Evolutionary conservation across 192 early-diverging fungal genomes (phyloP).

Genomic region (Coemansia sp.): DNA sequence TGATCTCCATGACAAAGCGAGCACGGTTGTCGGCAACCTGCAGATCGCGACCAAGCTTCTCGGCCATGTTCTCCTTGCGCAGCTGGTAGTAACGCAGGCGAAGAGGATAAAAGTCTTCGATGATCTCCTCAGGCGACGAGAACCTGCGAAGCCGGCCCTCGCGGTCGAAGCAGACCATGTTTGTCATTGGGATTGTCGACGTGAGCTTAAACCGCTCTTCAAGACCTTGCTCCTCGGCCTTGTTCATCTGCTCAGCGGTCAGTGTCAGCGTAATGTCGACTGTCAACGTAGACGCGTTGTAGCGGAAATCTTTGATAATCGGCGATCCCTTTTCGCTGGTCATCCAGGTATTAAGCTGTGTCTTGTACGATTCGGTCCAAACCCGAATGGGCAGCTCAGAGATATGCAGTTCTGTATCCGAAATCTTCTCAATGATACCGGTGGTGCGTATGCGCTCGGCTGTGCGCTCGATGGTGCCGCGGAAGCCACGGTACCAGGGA

Average conservation of each 20-base stretch:
- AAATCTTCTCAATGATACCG: constrained; percentile 69
- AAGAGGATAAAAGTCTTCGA: constrained; percentile 86
- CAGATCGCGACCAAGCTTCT: constrained; percentile 65
- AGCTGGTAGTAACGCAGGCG: constrained; percentile 82
- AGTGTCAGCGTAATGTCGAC: constrained; percentile 50
- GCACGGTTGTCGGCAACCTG: constrained; percentile 78
- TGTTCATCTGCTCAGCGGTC: constrained; percentile 65
- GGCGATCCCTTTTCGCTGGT: constrained; percentile 67
- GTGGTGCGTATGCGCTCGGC: constrained; percentile 64
- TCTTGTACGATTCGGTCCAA: constrained; percentile 91
- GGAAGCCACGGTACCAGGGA: constrained; percentile 96
- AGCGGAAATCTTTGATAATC: constrained; percentile 62
- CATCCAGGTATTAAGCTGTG: constrained; percentile 77
- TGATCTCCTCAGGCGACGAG: constrained; percentile 69
- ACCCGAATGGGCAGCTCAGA: constrained; percentile 84
- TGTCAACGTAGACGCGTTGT: constrained; percentile 53
- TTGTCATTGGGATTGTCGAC: constrained; percentile 71
- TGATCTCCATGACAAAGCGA: constrained; percentile 88
- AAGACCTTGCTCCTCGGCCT: constrained; percentile 76
- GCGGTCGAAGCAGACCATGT: constrained; percentile 94
- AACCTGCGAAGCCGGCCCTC: constrained; percentile 85
- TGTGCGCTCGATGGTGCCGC: constrained; percentile 68
- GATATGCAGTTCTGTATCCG: constrained; percentile 77
- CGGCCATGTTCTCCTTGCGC: constrained; percentile 76
- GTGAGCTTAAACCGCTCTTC: constrained; percentile 81